Conservation (phyloP, 805 yeast species). For the Pichia thaimueangensis region DNA sequence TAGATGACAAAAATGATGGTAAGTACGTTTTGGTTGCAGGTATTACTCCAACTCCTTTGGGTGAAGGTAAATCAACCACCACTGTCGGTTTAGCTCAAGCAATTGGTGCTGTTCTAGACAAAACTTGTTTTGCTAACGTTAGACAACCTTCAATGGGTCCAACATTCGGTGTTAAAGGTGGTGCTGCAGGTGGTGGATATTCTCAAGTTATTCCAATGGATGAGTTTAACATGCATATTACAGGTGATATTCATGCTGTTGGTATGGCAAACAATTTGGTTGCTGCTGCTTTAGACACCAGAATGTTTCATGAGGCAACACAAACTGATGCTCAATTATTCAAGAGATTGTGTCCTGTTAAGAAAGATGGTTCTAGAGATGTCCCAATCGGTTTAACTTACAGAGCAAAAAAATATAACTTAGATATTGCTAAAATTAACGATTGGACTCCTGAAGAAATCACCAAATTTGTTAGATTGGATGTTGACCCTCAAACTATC, state of each 20-base stretch:
- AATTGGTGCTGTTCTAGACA: conserved; percentile 80
- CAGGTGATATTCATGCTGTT: conserved; percentile 97
- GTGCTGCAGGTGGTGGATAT: conserved; percentile 99
- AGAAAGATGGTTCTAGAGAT: conserved; percentile 64
- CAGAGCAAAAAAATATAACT: conserved; percentile 76
- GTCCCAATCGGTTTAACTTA: conserved; percentile 75
- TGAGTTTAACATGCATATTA: conserved; percentile 94
- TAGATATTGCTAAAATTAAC: conserved; percentile 71
- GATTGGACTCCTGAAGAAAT: conserved; percentile 74
- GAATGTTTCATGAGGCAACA: conserved; percentile 91
- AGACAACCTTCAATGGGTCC: conserved; percentile 99
- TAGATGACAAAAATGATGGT: conserved; percentile 60
- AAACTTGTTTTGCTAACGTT: conserved; percentile 85
- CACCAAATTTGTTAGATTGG: conserved; percentile 67
- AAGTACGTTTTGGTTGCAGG: conserved; percentile 91
- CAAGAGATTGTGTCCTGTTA: conserved; percentile 79
- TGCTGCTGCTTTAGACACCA: conserved; percentile 95
- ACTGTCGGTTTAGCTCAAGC: conserved; percentile 97
- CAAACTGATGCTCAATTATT: conserved; percentile 74
- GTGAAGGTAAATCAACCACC: conserved; percentile 97
- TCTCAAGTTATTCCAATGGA: conserved; percentile 98
- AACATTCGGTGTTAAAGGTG: conserved; percentile 97
- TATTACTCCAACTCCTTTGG: conserved; percentile 96
- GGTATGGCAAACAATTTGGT: conserved; percentile 88
- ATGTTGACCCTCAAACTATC: conserved; percentile 84